Evolutionary conservation across 176 grass and related monocot genomes (phyloP).

Genomic region (Poa pratensis): DNA sequence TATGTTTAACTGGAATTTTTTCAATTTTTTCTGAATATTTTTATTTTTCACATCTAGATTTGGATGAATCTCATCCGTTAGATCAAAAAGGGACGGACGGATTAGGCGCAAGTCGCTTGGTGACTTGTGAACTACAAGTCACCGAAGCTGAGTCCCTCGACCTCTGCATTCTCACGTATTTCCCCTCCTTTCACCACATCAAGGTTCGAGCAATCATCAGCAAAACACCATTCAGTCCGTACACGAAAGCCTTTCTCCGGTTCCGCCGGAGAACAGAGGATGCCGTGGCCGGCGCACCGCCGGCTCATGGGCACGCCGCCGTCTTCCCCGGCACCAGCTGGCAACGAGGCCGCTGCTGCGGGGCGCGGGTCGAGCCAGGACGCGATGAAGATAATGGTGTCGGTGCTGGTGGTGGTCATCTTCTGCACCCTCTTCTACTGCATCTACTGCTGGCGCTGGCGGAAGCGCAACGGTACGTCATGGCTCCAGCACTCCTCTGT

Average conservation of each 20-base stretch:
- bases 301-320: constrained; percentile 28
- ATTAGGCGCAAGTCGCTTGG: too few relatives aligned
- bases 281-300: constrained; percentile 10
- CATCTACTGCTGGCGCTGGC: constrained; percentile 95
- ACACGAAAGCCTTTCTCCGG: neutral
- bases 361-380: constrained; percentile 44
- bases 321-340: neutral
- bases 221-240: neutral
- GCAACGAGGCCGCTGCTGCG: neutral
- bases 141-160: too few relatives aligned
- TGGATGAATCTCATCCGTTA: too few relatives aligned
- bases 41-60: too few relatives aligned
- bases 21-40: too few relatives aligned
- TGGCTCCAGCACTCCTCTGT: neutral
- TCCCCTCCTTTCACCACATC: neutral
- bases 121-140: too few relatives aligned
- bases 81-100: too few relatives aligned
- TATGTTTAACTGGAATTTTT: too few relatives aligned
- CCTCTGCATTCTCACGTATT: neutral
- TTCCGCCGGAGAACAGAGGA: neutral
- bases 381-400: constrained; percentile 69
- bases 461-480: constrained; percentile 80
- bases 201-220: constrained; percentile 7
- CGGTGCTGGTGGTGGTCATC: constrained; percentile 70
- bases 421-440: constrained; percentile 73